Base-by-base conservation (phyloP, 139 green algal species). In the Tetraselmis striata region DNA sequence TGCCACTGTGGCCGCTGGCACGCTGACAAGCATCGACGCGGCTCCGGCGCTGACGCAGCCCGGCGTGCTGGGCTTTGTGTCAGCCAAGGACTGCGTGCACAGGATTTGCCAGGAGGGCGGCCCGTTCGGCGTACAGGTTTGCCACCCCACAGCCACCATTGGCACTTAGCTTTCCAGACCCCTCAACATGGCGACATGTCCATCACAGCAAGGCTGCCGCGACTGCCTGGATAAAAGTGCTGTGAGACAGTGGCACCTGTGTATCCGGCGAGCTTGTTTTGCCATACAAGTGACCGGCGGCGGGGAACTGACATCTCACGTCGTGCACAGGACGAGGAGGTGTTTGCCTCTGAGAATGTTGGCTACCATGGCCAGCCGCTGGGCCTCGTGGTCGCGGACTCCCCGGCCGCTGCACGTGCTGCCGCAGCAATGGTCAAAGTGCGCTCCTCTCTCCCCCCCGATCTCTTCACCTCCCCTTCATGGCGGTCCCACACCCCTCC, bases 1-100 rank as follows among this genome's bases (percentile, higher is more conserved):
- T 0, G 83, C 90, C 1, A 81, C 58, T 0, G n/a, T 84, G 11
- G 84, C 87, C 1, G 81, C 82, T 30, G 89, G 82, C 26, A 76
- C 23, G 23, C 80, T 95, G 1, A 24, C 30, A 29, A 29, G n/a
- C n/a, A 83, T 92, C 2, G 83, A 93, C 81, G 23, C 86, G 11
- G 80, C 81, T 23, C 45, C 58, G 27, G 87, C 83, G 0, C 32
- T 87, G 67, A 24, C n/a, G 32, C 29, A 26, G 30, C 79, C 87
- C 2, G 89, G 90, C 25, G 86, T 89, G 28, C 77, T 85, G 28
- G 83, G 79, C 29, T 93, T 86, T 30, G 27, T 93, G 0, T 79
- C 59, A n/a, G 79, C 85, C 1, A 45, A 83, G 0, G 89, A 93
- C 78, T 76, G 29, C 0, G 30, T 77, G 2, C 75, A 76, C 1